phyloP scores from a whole-genome alignment of 2,329 filamentous ascomycete species.

The Ophiostoma novo-ulmi region DNA sequence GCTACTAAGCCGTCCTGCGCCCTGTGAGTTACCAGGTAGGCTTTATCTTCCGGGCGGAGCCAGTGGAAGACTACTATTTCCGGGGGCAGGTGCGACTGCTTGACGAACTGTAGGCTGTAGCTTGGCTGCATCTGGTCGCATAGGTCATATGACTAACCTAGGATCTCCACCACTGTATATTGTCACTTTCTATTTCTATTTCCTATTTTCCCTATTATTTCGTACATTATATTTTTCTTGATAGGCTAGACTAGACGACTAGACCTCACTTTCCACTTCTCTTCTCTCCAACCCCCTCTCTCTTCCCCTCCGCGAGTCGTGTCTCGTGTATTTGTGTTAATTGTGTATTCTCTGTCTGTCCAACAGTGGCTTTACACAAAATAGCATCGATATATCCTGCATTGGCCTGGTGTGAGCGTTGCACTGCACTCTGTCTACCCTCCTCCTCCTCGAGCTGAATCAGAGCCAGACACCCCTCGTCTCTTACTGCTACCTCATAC shows the following conservation, averaged over 20 bases:
- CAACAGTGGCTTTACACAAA: background rate
- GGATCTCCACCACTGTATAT: conserved; percentile 1
- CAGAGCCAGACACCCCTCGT: background rate
- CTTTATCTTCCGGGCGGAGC: conserved; percentile 3
- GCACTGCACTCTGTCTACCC: background rate
- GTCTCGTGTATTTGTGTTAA: background rate
- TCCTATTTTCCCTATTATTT: background rate
- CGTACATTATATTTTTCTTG: background rate
- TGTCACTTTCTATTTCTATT: background rate
- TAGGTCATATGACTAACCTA: conserved; percentile 23
- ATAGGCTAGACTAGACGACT: background rate
- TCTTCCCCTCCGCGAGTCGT: background rate
- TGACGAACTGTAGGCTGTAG: background rate
- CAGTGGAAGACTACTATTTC: background rate
- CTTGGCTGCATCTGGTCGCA: background rate
- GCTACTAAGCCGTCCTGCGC: background rate
- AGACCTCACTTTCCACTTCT: conserved; percentile 7
- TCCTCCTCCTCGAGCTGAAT: background rate
- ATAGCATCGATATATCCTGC: background rate
- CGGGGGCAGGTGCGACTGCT: background rate
- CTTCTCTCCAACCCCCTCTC: background rate
- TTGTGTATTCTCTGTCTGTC: conserved; percentile 2
- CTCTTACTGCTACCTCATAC: background rate
- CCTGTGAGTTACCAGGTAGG: background rate
- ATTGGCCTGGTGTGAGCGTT: conserved; percentile 10